Conservation (phyloP, 805 yeast species). For the Blastobotrys attinorum region DNA sequence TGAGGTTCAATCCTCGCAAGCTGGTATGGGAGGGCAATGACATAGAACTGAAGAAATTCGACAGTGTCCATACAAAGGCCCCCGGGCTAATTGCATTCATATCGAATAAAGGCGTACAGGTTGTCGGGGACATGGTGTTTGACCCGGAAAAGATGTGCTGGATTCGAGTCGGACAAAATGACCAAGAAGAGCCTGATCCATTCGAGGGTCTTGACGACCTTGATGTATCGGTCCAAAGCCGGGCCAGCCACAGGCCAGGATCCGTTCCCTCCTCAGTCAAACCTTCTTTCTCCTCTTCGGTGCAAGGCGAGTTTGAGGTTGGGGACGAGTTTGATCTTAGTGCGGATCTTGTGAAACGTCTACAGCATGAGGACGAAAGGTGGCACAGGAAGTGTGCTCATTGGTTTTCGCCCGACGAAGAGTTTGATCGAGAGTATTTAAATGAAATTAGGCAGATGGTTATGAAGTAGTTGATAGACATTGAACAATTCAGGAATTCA, state of each 20-base stretch:
- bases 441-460: conserved; percentile 29
- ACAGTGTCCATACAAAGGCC: conserved; percentile 24
- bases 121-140: conserved; percentile 50
- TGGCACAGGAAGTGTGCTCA: conserved; percentile 28
- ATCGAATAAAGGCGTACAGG: conserved; percentile 33
- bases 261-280: background rate
- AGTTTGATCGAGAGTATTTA: conserved; percentile 21
- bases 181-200: conserved; percentile 28
- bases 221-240: conserved; percentile 13
- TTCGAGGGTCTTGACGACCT: conserved; percentile 46
- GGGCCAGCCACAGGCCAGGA: background rate
- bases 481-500: conserved; percentile 9
- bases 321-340: conserved; percentile 29
- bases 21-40: conserved; percentile 63
- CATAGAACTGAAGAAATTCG: conserved; percentile 46
- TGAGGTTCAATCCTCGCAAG: conserved; percentile 47
- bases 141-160: conserved; percentile 51
- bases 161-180: conserved; percentile 40
- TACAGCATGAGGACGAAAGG: conserved; percentile 28
- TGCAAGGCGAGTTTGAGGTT: conserved; percentile 21
- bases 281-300: background rate
- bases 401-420: conserved; percentile 26
- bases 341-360: conserved; percentile 19
- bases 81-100: conserved; percentile 31
- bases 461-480: conserved; percentile 22